phyloP scores from a whole-genome alignment of 495 filamentous ascomycete genomes.

The Pyrenula massariospora region DNA sequence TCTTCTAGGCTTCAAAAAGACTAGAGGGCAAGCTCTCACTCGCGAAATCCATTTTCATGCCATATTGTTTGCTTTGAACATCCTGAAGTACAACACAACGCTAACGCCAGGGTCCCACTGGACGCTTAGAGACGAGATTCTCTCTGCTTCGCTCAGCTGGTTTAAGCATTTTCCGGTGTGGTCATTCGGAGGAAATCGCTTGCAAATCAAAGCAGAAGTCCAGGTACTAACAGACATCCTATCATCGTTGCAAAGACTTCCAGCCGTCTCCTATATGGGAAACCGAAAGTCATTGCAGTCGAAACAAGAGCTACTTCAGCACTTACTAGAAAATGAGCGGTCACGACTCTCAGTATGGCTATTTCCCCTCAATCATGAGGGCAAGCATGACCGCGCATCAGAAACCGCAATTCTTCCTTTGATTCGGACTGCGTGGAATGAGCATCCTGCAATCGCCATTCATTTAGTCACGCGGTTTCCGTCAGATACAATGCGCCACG shows the following conservation, averaged over 20 bases:
- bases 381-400: slow-evolving; percentile 31
- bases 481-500: slow-evolving; percentile 54
- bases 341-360: slow-evolving; percentile 82
- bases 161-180: slow-evolving; percentile 74
- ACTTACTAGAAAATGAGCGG: slow-evolving; percentile 77
- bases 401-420: slow-evolving; percentile 26
- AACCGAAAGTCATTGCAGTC: slow-evolving; percentile 52
- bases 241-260: slow-evolving; percentile 34
- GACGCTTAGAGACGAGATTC: slow-evolving; percentile 74
- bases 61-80: slow-evolving; percentile 65
- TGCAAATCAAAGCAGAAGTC: slow-evolving; percentile 88
- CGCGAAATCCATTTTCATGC: slow-evolving; percentile 86
- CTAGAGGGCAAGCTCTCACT: slow-evolving; percentile 70
- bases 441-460: slow-evolving; percentile 71
- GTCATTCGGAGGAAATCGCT: slow-evolving; percentile 89
- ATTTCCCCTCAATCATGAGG: slow-evolving; percentile 62
- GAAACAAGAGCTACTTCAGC: slow-evolving; percentile 68
- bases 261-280: slow-evolving; percentile 40
- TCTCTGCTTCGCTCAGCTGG: slow-evolving; percentile 80
- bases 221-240: slow-evolving; percentile 69
- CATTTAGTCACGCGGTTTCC: slow-evolving; percentile 71
- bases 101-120: slow-evolving; percentile 48
- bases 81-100: slow-evolving; percentile 58
- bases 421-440: slow-evolving; percentile 72
- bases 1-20: slow-evolving; percentile 54